These are phyloP conservation scores for Mrakia hoshinonis DNA, from an alignment of 768 basidiomycete genomes.

Conservation along the genomic window DNA sequence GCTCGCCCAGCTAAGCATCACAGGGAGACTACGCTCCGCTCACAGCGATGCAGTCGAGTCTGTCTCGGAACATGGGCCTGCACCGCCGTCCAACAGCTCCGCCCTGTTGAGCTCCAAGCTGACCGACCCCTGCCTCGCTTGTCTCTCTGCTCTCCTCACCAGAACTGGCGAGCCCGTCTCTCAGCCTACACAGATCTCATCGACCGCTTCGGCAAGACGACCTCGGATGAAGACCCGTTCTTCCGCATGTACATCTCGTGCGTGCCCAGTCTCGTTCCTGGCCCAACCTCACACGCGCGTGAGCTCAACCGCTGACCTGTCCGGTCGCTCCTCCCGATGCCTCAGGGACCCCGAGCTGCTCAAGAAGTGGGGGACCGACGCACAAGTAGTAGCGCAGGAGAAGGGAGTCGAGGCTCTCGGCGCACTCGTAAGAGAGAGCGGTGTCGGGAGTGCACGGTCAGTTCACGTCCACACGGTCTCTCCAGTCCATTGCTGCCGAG, in stretches of 20 bases:
- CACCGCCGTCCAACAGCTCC: background rate
- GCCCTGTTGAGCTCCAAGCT: background rate
- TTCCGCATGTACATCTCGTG: slow-evolving; percentile 82
- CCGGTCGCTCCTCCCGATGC: background rate
- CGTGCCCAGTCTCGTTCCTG: slow-evolving; percentile 51
- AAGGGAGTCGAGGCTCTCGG: slow-evolving; percentile 87
- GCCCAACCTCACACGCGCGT: background rate
- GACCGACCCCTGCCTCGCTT: background rate
- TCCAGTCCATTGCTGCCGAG: background rate
- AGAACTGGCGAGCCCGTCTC: slow-evolving; percentile 96
- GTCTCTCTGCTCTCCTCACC: background rate
- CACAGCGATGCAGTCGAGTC: no score
- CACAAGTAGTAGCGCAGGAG: slow-evolving; percentile 96
- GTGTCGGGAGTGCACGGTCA: slow-evolving; percentile 65
- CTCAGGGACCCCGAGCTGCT: slow-evolving; percentile 26
- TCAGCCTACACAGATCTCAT: slow-evolving; percentile 82
- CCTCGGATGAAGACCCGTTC: slow-evolving; percentile 85
- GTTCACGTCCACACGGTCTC: slow-evolving; percentile 18
- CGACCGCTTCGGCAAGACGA: slow-evolving; percentile 77
- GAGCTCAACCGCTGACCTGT: background rate
- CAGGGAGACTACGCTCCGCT: no score
- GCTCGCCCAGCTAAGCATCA: no score
- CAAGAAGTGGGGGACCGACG: slow-evolving; percentile 78
- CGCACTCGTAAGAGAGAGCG: slow-evolving; percentile 79
- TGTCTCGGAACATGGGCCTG: background rate